phyloP scores from a whole-genome alignment of 225 moss, liverwort and hornwort genomes.

The Neckera pumila region DNA sequence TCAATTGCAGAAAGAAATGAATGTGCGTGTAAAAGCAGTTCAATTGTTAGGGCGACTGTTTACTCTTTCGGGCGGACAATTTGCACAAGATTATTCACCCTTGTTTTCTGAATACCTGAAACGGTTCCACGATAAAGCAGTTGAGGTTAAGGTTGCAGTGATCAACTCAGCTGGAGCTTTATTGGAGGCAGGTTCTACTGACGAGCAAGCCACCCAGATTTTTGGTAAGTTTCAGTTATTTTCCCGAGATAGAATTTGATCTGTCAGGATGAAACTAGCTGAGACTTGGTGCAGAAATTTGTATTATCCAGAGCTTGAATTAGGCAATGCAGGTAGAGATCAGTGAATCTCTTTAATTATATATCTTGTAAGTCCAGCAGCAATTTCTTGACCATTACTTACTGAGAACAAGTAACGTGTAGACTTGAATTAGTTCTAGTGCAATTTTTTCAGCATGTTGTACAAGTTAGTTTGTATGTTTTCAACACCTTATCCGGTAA shows the following conservation, averaged over 20 bases:
- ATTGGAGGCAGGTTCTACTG: constrained; percentile 49
- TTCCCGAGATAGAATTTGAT: neutral
- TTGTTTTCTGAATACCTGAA: constrained; percentile 79
- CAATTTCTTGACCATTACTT: neutral
- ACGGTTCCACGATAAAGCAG: constrained; percentile 62
- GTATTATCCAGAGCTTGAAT: neutral
- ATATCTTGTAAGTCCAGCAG: neutral
- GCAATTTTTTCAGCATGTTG: neutral
- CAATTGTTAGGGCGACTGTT: constrained; percentile 72
- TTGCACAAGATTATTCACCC: constrained; percentile 72
- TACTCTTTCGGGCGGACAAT: constrained; percentile 66
- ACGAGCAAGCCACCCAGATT: constrained; percentile 59
- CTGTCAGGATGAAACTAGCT: neutral
- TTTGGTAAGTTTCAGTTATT: constrained; percentile 35
- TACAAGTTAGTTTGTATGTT: neutral
- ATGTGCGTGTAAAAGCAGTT: constrained; percentile 83
- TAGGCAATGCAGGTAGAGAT: neutral
- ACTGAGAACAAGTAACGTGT: neutral
- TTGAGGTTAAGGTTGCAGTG: constrained; percentile 78
- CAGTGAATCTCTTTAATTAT: neutral
- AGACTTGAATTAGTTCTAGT: neutral
- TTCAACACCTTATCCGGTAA: neutral
- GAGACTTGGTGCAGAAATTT: neutral
- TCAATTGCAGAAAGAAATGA: constrained; percentile 69
- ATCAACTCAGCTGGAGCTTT: constrained; percentile 66